Evolutionary conservation across 495 filamentous ascomycete species (phyloP), one percentile per base, ranked within the genome.

Genomic region (Stereocaulon alpinum): DNA sequence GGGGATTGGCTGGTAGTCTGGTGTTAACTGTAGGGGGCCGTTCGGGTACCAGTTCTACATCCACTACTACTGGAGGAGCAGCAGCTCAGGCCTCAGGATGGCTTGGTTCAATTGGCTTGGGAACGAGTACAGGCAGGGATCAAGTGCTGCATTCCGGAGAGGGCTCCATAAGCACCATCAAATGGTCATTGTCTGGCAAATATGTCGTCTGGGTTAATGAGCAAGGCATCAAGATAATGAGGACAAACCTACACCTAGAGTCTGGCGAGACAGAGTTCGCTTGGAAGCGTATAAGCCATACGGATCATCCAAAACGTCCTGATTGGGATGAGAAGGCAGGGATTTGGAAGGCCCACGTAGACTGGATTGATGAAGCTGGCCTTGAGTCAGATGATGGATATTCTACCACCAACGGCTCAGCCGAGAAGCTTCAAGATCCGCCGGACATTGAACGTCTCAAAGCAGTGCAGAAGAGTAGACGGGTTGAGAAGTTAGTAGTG

Each of bases 201-300:
- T 96, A 87, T 68, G 87, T 97, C 3, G 86, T 82, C 0, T 98
- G 93, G 93, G 77, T 93, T 24, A 97, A 96, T 65, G 93, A 98
- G 70, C 85, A 92, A 64, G 93, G 93, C 1, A 91, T 96, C 66
- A 96, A 95, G 70, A 90, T 98, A 51, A 97, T 98, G 93, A 80
- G 93, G 47, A 88, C 88, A 4, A 91, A 91, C 67, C 70, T 96
- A 27, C 81, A 89, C 57, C 77, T 96, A 4, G 89, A 93, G 17
- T 83, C 77, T 40, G 80, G 80, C 6, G 87, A 94, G 61, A 71
- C 77, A 3, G 92, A 95, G 17, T 82, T 85, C 63, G 87, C 91
- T 22, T 98, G 93, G 93, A 96, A 93, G 69, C 81, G 93, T n/a
- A 86, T 98, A 61, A 89, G 87, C 30, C 93, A 96, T 67, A 86